These are phyloP conservation scores for Candida maris DNA, from an alignment of 805 yeast genomes.

Conservation along the genomic window DNA sequence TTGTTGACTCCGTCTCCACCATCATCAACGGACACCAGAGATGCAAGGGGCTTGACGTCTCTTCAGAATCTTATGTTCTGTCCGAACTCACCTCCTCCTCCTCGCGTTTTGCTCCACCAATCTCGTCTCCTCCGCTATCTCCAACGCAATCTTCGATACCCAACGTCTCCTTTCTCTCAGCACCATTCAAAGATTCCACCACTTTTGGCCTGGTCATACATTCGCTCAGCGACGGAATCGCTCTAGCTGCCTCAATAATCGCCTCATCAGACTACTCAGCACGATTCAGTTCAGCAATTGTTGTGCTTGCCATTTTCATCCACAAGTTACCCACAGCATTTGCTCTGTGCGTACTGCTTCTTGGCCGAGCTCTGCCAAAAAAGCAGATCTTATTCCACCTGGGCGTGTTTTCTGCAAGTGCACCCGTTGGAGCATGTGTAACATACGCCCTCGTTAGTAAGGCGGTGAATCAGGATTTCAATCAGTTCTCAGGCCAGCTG, in stretches of 20 bases:
- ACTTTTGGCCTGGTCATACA: conserved; percentile 65
- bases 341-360: conserved; percentile 55
- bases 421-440: conserved; percentile 57
- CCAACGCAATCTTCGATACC: neutral
- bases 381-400: conserved; percentile 43
- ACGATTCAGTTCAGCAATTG: conserved; percentile 29
- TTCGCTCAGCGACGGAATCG: conserved; percentile 68
- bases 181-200: conserved; percentile 41
- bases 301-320: conserved; percentile 57
- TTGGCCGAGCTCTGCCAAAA: conserved; percentile 32
- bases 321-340: conserved; percentile 78
- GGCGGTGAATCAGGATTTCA: conserved; percentile 13
- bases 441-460: conserved; percentile 35
- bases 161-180: conserved; percentile 7
- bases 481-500: conserved; percentile 47
- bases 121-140: conserved; percentile 8
- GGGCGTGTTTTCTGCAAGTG: conserved; percentile 50
- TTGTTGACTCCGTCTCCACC: conserved; percentile 37
- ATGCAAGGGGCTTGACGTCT: neutral
- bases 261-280: conserved; percentile 22
- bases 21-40: conserved; percentile 6
- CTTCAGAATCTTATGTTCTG: conserved; percentile 4
- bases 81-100: conserved; percentile 1
- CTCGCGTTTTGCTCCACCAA: conserved; percentile 3
- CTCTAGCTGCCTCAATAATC: conserved; percentile 55